These are phyloP conservation scores for Entelexis paramagnoliae DNA, from an alignment of 1,139 yeast species.

Conservation along the genomic window DNA sequence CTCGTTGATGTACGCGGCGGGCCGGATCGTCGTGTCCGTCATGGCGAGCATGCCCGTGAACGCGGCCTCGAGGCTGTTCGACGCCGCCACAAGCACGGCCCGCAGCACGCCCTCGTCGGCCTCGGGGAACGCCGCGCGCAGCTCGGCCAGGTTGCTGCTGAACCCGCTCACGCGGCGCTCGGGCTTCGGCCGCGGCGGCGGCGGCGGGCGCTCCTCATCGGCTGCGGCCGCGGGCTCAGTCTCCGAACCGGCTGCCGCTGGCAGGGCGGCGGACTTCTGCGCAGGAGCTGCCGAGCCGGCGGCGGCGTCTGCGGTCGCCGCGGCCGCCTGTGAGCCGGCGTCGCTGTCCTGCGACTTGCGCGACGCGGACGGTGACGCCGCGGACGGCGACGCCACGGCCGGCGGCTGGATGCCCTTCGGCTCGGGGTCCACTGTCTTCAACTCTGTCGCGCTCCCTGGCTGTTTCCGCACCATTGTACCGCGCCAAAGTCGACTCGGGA, in stretches of 20 bases:
- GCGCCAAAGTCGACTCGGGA: background rate
- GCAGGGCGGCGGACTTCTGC: too few relatives aligned
- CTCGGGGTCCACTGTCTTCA: constrained; percentile 14
- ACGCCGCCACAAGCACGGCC: constrained; percentile 77
- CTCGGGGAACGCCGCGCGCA: constrained; percentile 74
- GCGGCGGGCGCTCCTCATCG: constrained; percentile 19
- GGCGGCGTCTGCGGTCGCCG: constrained; percentile 11
- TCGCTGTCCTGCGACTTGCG: background rate
- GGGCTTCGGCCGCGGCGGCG: constrained; percentile 52
- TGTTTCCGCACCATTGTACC: background rate
- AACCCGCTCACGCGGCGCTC: constrained; percentile 38
- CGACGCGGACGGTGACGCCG: background rate
- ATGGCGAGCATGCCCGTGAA: constrained; percentile 75
- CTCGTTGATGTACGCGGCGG: constrained; percentile 25
- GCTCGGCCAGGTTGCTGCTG: constrained; percentile 40
- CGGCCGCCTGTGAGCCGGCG: background rate
- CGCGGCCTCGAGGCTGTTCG: constrained; percentile 71
- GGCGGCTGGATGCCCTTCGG: background rate
- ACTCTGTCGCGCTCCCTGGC: background rate
- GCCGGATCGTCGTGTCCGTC: constrained; percentile 46
- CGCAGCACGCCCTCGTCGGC: constrained; percentile 59
- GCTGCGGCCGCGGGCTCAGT: constrained; percentile 12
- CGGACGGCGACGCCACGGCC: background rate
- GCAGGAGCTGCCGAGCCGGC: too few relatives aligned
- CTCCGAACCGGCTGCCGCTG: too few relatives aligned